These are phyloP conservation scores for Bonia amplexicaulis DNA, from an alignment of 176 grass and related monocot genomes.

Conservation along the genomic window DNA sequence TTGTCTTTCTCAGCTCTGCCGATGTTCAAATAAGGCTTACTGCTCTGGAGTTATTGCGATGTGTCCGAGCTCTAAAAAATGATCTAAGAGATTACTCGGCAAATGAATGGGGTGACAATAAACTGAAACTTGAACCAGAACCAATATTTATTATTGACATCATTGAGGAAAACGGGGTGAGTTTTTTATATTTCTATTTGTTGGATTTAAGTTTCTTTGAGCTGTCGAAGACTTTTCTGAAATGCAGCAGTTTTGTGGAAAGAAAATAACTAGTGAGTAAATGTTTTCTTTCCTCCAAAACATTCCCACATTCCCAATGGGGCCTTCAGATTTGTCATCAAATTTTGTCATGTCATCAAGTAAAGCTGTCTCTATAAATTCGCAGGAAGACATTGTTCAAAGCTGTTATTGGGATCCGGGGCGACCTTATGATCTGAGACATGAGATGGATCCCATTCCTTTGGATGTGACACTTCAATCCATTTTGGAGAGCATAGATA, in stretches of 20 bases:
- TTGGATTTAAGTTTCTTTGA: constrained; percentile 10
- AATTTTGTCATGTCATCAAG: neutral
- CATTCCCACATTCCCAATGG: neutral
- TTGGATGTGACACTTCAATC: constrained; percentile 90
- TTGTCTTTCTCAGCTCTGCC: constrained; percentile 89
- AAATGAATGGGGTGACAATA: constrained; percentile 66
- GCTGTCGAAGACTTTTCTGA: neutral
- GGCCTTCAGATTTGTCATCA: constrained; percentile 7
- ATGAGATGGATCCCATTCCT: constrained; percentile 90
- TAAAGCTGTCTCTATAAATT: constrained; percentile 33
- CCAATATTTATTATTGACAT: constrained; percentile 98
- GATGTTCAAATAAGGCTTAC: constrained; percentile 97
- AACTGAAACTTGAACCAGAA: constrained; percentile 78
- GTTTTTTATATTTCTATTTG: constrained; percentile 22
- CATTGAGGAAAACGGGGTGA: constrained; percentile 97
- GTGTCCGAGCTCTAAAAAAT: constrained; percentile 77
- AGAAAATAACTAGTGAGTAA: neutral
- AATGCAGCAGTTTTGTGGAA: neutral
- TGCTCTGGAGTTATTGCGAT: constrained; percentile 87
- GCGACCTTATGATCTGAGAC: constrained; percentile 84
- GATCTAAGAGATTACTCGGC: constrained; percentile 70
- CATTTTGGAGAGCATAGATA: constrained; percentile 87
- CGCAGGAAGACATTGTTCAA: constrained; percentile 95
- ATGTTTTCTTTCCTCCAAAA: constrained; percentile 11
- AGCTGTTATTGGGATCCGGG: constrained; percentile 97